Base-by-base conservation (phyloP, 148 eudicot species). In the Pouteria glomerata region DNA sequence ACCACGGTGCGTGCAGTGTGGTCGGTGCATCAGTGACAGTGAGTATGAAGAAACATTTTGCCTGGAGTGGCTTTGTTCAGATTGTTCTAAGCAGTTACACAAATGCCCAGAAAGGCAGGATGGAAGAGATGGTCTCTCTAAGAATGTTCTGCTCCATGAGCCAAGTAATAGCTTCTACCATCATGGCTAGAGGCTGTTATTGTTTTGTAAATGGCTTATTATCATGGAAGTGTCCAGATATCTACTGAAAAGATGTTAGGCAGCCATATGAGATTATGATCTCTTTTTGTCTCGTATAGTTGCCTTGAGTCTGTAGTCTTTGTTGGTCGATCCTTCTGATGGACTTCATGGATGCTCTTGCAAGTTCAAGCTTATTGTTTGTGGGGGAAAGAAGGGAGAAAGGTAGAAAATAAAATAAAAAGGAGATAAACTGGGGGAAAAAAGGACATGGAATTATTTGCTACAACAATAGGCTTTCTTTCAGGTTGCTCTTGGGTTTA, bases 11-110 rank as follows among this genome's bases (percentile, higher is more conserved):
- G 52, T 42, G 56, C 76, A 76, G 53, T 96, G 99, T 73, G 99
- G 99, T 21, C 77, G 83, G 72, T 96, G 99, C 78, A 75, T 90
- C 26, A 76, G 66, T n/a, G 85, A 82, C 70, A 76, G 64, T 34
- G 92, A 73, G 62, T 90, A 82, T 57, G 91, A 80, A 74, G 97
- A 96, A 72, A 87, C 85, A 3, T 88, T 88, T 66, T 82, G 80
- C 57, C 70, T 90, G 30, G 96, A 88, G 35, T n/a, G 42, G 15
- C 72, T 80, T 24, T 90, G 98, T 72, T 76, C 86, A 13, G 73
- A 63, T 82, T 93, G 98, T 79, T 75, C 70, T 60, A 70, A 78
- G 53, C 73, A 70, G 72, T 34, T 6, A 30, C 19, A 26, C 19
- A 76, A 61, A 63, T 74, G 68, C 33, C 80, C 79, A 1, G 83